Evolutionary conservation across 371 early-diverging fungal genomes (phyloP), one percentile per base, ranked within the genome.

Genomic region (Haplosporangium sp.): DNA sequence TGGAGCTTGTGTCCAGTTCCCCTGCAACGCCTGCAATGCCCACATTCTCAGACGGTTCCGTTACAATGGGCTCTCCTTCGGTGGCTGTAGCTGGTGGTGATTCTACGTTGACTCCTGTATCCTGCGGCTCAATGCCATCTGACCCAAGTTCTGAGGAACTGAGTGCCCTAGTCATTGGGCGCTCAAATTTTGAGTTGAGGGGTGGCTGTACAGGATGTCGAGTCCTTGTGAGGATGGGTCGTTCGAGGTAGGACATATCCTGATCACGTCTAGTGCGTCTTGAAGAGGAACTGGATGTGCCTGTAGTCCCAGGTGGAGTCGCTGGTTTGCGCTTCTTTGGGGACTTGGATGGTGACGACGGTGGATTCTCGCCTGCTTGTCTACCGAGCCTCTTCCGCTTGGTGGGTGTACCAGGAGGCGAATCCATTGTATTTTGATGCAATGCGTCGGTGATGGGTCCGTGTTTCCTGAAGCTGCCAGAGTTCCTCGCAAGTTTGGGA

Each of bases 91-190:
- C 9, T 51, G 54, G 29, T 4, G 29, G 4, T 29, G 29, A 4
- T 4, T 29, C 4, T 29, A 29, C 29, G 29, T 29, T 29, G 29
- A 4, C 29, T 29, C 29, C 54, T 23, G 9, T 16, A 54, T 54
- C 37, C 52, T 4, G 8, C 29, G 60, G 50, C 37, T 36, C 36
- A 29, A 36, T 14, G 14, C 36, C 5, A 41, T 55, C 55, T 12
- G 55, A n/a, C 6, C 48, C 55, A 1, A 16, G 14, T 10, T 64
- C 66, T 21, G 57, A 20, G 6, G 62, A 48, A 43, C 57, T 8
- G 18, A 45, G 50, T 6, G 51, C 50, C 46, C 73, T 18, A 1
- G 73, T 73, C 14, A 54, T 62, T 0, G 73, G 73, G 14, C 73
- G 62, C 11, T 62, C 67, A 36, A 73, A 73, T 21, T 42, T 56